A percentile compares a stretch with the other conserved stretches of the same genome.
Evolutionary conservation across 148 eudicot species (phyloP).

Genomic region (Simmondsia chinensis): DNA sequence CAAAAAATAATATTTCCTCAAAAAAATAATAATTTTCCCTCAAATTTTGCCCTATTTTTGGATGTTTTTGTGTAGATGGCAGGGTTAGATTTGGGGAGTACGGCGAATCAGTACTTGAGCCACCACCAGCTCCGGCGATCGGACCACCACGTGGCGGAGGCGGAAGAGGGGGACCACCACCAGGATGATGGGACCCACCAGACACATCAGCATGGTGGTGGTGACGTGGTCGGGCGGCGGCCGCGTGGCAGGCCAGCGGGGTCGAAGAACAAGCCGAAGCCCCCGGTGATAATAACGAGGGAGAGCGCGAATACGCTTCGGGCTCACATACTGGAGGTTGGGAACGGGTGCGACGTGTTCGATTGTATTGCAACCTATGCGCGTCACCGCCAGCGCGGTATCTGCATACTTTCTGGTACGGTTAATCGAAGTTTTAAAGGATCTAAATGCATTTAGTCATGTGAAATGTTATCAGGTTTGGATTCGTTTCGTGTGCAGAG

Average conservation of each 20-base stretch:
- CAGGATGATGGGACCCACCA: constrained; percentile 4
- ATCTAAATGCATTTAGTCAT: too few relatives aligned
- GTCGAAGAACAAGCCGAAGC: constrained; percentile 62
- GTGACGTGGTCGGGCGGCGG: constrained; percentile 38
- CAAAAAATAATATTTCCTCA: constrained; percentile 1
- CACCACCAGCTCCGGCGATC: constrained; percentile 22
- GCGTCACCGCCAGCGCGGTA: constrained; percentile 58
- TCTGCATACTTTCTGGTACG: constrained; percentile 62
- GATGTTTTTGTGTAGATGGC: constrained; percentile 39
- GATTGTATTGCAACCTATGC: constrained; percentile 56
- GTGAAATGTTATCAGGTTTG: too few relatives aligned
- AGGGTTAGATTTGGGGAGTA: constrained; percentile 64
- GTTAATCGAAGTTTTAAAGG: too few relatives aligned
- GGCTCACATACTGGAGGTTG: constrained; percentile 59
- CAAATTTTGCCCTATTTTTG: constrained; percentile 5
- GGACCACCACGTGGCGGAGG: constrained; percentile 25
- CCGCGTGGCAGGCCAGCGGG: constrained; percentile 69
- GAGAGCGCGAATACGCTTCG: constrained; percentile 71
- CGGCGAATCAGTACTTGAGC: constrained; percentile 40
- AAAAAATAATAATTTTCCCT: neutral
- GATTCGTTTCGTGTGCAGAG: too few relatives aligned
- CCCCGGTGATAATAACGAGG: constrained; percentile 61
- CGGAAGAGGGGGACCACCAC: constrained; percentile 9
- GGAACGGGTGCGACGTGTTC: constrained; percentile 45
- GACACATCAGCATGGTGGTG: constrained; percentile 17